These are phyloP conservation scores for Zizania palustris DNA, from an alignment of 202 grass and related monocot genomes.

Conservation along the genomic window DNA sequence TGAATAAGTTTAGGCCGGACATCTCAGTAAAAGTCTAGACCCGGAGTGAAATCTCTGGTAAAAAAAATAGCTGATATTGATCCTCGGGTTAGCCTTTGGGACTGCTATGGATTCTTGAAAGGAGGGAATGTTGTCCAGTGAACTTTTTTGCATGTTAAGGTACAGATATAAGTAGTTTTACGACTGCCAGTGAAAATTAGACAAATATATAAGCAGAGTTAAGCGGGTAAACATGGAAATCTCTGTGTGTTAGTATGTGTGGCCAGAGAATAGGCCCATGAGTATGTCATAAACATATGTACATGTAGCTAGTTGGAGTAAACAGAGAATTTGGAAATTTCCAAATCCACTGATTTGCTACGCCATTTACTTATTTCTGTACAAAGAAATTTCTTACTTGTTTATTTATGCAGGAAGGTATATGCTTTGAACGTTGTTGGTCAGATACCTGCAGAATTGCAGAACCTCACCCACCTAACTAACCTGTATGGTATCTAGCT, in stretches of 20 bases:
- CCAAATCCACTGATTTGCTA: too few species aligned
- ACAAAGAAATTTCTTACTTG: neutral
- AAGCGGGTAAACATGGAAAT: neutral
- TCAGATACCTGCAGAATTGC: constrained; percentile 57
- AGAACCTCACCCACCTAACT: constrained; percentile 54
- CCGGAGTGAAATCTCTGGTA: too few species aligned
- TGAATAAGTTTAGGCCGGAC: too few species aligned
- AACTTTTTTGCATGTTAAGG: too few species aligned
- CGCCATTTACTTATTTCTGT: neutral
- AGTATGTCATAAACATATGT: neutral
- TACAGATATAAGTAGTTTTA: neutral
- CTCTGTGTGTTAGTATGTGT: neutral
- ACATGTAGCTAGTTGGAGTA: neutral
- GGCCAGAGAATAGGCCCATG: neutral
- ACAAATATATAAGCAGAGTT: neutral
- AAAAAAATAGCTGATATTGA: too few species aligned
- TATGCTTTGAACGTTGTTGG: constrained; percentile 42
- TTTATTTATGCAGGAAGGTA: constrained; percentile 47
- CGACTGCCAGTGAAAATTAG: neutral
- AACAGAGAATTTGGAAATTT: neutral
- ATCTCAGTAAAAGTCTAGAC: too few species aligned
- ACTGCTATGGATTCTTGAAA: too few species aligned
- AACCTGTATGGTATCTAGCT: constrained; percentile 46
- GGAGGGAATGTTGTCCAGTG: too few species aligned
- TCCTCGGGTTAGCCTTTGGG: too few species aligned